phyloP scores from a whole-genome alignment of 495 filamentous ascomycete species.

The Aspergillus nidulans region DNA sequence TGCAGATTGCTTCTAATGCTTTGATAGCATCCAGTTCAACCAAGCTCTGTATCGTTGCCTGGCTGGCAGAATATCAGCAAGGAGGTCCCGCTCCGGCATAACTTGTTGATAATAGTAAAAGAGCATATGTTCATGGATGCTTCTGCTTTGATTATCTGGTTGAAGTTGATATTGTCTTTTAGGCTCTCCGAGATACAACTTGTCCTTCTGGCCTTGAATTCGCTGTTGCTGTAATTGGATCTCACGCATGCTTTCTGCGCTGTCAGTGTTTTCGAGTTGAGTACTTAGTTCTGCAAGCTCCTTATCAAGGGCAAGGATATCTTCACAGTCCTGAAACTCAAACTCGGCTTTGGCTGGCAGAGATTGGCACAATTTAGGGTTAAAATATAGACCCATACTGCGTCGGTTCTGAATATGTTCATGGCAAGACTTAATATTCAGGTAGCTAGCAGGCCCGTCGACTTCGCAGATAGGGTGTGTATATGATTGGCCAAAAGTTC shows the following conservation, averaged over 20 bases:
- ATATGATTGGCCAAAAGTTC: slow-evolving; percentile 11
- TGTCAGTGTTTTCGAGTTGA: background rate
- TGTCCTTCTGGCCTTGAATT: background rate
- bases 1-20: slow-evolving; percentile 10
- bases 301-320: slow-evolving; percentile 3
- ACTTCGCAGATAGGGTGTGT: slow-evolving; percentile 13
- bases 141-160: background rate
- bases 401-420: slow-evolving; percentile 16
- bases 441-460: slow-evolving; percentile 9
- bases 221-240: slow-evolving; percentile 1
- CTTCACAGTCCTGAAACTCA: slow-evolving; percentile 9
- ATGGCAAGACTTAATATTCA: slow-evolving; percentile 9
- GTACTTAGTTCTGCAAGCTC: background rate
- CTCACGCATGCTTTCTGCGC: background rate
- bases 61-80: slow-evolving; percentile 7
- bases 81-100: slow-evolving; percentile 13
- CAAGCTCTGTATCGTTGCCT: slow-evolving; percentile 2
- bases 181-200: slow-evolving; percentile 1
- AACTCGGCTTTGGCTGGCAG: slow-evolving; percentile 14
- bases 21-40: slow-evolving; percentile 1
- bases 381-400: slow-evolving; percentile 11
- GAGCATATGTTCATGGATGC: background rate
- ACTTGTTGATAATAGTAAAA: slow-evolving; percentile 12
- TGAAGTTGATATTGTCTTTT: background rate
- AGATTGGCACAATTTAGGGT: slow-evolving; percentile 4